phyloP scores from a whole-genome alignment of 495 filamentous ascomycete species.

The Evernia prunastri region DNA sequence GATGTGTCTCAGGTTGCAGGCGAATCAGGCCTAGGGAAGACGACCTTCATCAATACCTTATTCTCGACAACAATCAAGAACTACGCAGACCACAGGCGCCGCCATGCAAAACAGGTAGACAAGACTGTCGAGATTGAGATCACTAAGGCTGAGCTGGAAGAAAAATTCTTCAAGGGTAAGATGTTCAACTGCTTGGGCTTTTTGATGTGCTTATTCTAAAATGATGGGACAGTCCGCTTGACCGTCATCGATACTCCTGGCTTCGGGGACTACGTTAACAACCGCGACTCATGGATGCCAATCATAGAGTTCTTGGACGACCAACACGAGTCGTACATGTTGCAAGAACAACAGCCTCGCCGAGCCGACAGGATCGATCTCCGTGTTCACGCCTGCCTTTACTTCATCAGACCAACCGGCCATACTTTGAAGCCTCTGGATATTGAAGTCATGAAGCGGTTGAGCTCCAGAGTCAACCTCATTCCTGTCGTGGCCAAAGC shows the following conservation, averaged over 20 bases:
- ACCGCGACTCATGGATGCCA: conserved; percentile 98
- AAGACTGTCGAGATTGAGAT: conserved; percentile 99
- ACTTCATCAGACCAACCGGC: conserved; percentile 97
- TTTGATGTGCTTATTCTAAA: conserved; percentile 25
- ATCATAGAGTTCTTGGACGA: conserved; percentile 99
- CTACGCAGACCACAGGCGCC: conserved; percentile 97
- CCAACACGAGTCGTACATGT: conserved; percentile 99
- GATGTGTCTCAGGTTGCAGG: conserved; percentile 68
- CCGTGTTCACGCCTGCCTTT: conserved; percentile 95
- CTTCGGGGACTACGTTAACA: conserved; percentile 99
- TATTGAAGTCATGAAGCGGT: conserved; percentile 98
- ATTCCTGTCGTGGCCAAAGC: conserved; percentile 98
- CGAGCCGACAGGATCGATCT: conserved; percentile 98
- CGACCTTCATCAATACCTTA: conserved; percentile 99
- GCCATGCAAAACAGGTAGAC: conserved; percentile 97
- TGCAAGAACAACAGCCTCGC: conserved; percentile 98
- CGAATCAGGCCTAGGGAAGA: conserved; percentile 97
- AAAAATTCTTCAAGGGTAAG: conserved; percentile 99
- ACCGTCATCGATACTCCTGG: conserved; percentile 98
- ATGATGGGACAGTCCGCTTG: conserved; percentile 64
- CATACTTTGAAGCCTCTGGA: conserved; percentile 98
- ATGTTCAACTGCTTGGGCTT: conserved; percentile 2
- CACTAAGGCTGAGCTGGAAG: conserved; percentile 97
- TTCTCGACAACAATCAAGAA: conserved; percentile 99
- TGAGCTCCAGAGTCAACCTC: conserved; percentile 94